A percentile compares a stretch with the other conserved stretches of the same genome.
phyloP scores from a whole-genome alignment of 2,329 filamentous ascomycete species.

The Bipolaris bicolor region DNA sequence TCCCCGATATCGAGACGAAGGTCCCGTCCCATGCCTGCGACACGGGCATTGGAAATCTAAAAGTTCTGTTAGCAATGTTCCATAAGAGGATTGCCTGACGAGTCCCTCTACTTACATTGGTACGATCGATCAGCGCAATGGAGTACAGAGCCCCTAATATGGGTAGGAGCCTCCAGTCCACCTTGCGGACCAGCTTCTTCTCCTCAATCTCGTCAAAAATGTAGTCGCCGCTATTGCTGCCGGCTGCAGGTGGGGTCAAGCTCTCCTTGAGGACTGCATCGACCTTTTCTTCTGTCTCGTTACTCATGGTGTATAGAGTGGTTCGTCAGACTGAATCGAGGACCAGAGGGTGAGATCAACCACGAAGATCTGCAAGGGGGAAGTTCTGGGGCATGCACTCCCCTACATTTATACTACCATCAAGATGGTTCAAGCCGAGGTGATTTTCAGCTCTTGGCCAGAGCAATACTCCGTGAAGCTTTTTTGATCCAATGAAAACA shows the following conservation, averaged over 20 bases:
- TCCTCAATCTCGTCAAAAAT: constrained; percentile 24
- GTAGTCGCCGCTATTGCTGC: constrained; percentile 11
- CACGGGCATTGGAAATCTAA: constrained; percentile 33
- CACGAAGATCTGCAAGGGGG: constrained; percentile 2
- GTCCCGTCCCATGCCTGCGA: constrained; percentile 37
- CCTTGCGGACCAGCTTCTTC: constrained; percentile 33
- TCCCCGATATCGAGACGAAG: constrained; percentile 30
- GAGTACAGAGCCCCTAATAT: constrained; percentile 50
- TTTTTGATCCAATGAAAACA: not conserved
- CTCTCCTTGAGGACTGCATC: constrained; percentile 16
- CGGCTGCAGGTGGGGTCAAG: not conserved
- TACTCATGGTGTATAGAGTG: constrained; percentile 14
- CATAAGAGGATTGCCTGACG: too few species aligned
- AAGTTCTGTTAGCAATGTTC: not conserved
- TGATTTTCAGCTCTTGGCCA: not conserved
- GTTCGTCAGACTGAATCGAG: not conserved
- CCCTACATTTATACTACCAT: not conserved
- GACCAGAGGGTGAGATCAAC: not conserved
- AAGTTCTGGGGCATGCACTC: not conserved
- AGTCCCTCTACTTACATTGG: constrained; percentile 25
- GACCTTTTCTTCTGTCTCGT: constrained; percentile 22
- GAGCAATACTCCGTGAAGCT: not conserved
- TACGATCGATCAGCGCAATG: constrained; percentile 47
- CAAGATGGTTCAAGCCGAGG: not conserved
- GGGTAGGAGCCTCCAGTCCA: constrained; percentile 49